Evolutionary conservation across 208 protist species (phyloP), one percentile per base, ranked within the genome.

Genomic region (Leishmania tarentolae): DNA sequence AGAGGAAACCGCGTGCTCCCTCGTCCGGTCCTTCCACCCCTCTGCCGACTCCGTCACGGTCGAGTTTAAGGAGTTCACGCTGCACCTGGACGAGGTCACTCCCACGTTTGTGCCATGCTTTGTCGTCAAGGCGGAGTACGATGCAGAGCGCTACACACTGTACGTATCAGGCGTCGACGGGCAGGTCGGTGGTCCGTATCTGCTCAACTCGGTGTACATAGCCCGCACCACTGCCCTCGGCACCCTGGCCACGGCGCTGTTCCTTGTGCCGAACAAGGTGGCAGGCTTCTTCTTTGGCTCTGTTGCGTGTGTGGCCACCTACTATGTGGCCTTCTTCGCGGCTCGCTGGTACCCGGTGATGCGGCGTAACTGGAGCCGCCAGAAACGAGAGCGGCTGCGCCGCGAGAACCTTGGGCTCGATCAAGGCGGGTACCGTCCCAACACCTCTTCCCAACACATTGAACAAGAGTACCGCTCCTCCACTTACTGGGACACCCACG

Each of bases 31-130:
- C n/a, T 95, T 91, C 76, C 92, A 96, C 70, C 88, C 93, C 0
- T 83, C 84, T 8, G 93, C 92, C 9, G 79, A 76, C 53, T 86
- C 70, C 72, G 88, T 98, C 57, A 69, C 65, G 53, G 84, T 96
- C 11, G 76, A 81, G 17, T 96, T 98, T 78, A 53, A 75, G 37
- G 69, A 90, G 2, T 86, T 98, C 37, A 65, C 88, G 7, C 86
- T 96, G 47, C 78, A 83, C 46, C 73, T 96, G 17, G 87, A 92
- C 46, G 86, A 93, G 44, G 88, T 96, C 31, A 94, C 85, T 21
- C 93, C 94, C 19, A 88, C 90, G 28, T 96, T 96, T 72, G 82
- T 98, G 47, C 93, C 94, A 44, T 95, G 92, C 82, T 98, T 93
- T 83, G 87, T 96, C 6, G 87, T 98, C n/a, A 93, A 95, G 78